Conservation (phyloP, 306 rosid genomes). For the Vicia villosa region DNA sequence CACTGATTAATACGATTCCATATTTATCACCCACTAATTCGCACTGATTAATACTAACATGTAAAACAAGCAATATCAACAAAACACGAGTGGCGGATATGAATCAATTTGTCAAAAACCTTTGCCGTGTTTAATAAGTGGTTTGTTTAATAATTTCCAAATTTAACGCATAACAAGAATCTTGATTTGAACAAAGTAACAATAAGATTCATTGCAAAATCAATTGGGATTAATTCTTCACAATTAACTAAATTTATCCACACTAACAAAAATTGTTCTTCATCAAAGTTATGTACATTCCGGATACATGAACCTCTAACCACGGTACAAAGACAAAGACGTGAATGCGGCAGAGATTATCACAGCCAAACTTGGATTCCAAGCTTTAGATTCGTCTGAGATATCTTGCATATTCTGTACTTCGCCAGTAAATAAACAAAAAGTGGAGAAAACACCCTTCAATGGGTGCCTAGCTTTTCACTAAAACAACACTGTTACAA, state of each 20-base stretch:
- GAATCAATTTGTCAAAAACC: not conserved
- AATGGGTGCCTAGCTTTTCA: conserved; percentile 25
- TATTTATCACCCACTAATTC: too few relatives aligned
- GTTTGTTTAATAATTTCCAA: not conserved
- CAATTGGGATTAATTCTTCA: not conserved
- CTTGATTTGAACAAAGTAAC: not conserved
- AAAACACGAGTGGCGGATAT: too few relatives aligned
- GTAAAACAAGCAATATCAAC: too few relatives aligned
- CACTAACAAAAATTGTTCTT: conserved; percentile 28
- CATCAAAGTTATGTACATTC: conserved; percentile 36
- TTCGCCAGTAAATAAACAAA: conserved; percentile 28
- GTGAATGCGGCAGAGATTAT: conserved; percentile 7
- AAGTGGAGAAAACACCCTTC: conserved; percentile 17
- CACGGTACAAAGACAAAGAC: conserved; percentile 18
- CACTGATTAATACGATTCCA: too few relatives aligned
- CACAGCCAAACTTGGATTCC: conserved; percentile 29
- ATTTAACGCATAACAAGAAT: not conserved
- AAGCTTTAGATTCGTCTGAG: conserved; percentile 19
- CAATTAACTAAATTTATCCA: conserved; percentile 20
- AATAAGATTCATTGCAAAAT: conserved; percentile 8
- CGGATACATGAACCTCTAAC: conserved; percentile 35
- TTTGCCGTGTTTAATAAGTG: not conserved
- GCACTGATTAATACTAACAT: too few relatives aligned
- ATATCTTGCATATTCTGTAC: conserved; percentile 34
- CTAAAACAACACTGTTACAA: conserved; percentile 27